These are phyloP conservation scores for Nitzschia putrida DNA, from an alignment of 108 stramenopile species.

Conservation along the genomic window DNA sequence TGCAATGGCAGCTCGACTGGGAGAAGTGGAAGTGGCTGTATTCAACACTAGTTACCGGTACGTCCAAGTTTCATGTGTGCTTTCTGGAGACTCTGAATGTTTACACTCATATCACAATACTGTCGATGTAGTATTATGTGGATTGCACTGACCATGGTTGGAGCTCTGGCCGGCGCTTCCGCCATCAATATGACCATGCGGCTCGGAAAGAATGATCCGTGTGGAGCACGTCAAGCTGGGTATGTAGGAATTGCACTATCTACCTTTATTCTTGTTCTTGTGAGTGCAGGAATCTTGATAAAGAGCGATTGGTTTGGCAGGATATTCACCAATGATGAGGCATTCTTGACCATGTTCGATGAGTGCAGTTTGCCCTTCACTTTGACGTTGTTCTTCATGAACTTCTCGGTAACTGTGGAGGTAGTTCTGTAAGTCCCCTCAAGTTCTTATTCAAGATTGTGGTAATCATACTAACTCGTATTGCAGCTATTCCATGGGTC, in stretches of 20 bases:
- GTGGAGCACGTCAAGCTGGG: constrained; percentile 65
- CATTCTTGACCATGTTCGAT: constrained; percentile 68
- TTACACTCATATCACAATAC: neutral
- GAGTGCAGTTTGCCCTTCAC: constrained; percentile 59
- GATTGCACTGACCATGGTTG: constrained; percentile 76
- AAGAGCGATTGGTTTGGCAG: constrained; percentile 57
- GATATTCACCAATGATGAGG: constrained; percentile 74
- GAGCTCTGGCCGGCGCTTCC: constrained; percentile 57
- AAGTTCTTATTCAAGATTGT: no score
- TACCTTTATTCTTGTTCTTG: constrained; percentile 32
- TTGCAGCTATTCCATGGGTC: constrained; percentile 37
- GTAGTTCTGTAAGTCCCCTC: constrained; percentile 50
- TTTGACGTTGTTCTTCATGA: constrained; percentile 74
- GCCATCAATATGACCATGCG: constrained; percentile 53
- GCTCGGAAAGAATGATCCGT: constrained; percentile 51
- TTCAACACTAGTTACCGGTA: constrained; percentile 84
- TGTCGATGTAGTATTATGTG: constrained; percentile 58
- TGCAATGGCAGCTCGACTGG: constrained; percentile 62
- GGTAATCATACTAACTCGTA: no score
- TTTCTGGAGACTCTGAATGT: no score
- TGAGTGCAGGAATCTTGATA: constrained; percentile 47
- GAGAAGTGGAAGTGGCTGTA: constrained; percentile 71
- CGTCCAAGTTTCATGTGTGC: neutral
- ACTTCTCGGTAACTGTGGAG: constrained; percentile 75
- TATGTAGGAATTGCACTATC: constrained; percentile 53